These are phyloP conservation scores for Vitis rupestris DNA, from an alignment of 164 flowering plant species.

Conservation along the genomic window DNA sequence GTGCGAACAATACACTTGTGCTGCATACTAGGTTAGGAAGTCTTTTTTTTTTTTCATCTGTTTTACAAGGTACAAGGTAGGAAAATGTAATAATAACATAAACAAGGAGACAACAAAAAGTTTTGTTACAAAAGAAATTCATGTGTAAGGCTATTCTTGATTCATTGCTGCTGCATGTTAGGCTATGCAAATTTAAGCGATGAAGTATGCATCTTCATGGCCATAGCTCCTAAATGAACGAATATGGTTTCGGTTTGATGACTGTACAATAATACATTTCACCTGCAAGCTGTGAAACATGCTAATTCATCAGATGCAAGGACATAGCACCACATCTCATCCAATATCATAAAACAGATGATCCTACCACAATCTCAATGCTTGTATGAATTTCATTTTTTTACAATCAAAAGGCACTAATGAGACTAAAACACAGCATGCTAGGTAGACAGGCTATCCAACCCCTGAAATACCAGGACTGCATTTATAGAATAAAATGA, in stretches of 20 bases:
- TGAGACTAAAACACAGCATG: neutral
- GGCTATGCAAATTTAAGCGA: neutral
- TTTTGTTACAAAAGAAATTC: neutral
- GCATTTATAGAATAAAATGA: neutral
- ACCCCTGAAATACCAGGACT: neutral
- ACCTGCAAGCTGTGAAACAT: neutral
- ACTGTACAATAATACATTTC: conserved; percentile 3
- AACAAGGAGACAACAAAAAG: neutral
- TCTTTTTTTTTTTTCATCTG: neutral
- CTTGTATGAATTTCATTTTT: neutral
- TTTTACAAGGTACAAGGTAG: no score
- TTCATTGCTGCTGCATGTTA: neutral
- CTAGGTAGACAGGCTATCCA: neutral
- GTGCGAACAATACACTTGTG: neutral
- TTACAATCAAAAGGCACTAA: neutral
- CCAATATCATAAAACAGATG: neutral
- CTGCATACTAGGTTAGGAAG: neutral
- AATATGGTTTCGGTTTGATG: neutral
- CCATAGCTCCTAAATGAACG: neutral
- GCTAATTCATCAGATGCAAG: neutral
- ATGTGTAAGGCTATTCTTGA: neutral
- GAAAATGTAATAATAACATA: no score
- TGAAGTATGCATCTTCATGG: neutral
- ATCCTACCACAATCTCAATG: neutral
- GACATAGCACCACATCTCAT: neutral